A percentile compares a stretch with the other conserved stretches of the same genome.
Conservation (phyloP, 2,329 filamentous ascomycete genomes). For the Monosporascus cannonballus region DNA sequence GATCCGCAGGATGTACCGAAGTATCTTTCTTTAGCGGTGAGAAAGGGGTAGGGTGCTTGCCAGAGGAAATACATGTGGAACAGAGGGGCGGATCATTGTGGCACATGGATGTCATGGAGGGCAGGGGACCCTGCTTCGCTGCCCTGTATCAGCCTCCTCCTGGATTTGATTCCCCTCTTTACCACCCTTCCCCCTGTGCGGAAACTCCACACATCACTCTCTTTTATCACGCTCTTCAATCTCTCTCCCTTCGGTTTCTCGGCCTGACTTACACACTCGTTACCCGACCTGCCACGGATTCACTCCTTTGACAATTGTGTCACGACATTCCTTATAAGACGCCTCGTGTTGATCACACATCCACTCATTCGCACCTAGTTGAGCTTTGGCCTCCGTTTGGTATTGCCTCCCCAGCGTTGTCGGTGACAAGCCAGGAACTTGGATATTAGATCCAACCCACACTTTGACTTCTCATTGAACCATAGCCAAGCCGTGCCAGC, state of each 20-base stretch:
- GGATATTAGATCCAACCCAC: not conserved
- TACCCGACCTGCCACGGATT: conserved; percentile 8
- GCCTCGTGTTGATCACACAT: conserved; percentile 25
- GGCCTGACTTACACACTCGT: conserved; percentile 4
- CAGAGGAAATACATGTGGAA: too few relatives aligned
- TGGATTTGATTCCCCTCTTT: not conserved
- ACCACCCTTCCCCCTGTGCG: not conserved
- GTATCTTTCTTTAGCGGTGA: too few relatives aligned
- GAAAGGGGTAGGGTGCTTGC: too few relatives aligned
- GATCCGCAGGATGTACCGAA: too few relatives aligned
- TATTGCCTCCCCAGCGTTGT: conserved; percentile 3
- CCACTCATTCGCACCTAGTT: conserved; percentile 4
- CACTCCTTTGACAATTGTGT: conserved; percentile 2
- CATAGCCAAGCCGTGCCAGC: too few relatives aligned
- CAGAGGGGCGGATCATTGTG: too few relatives aligned
- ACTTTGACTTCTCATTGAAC: not conserved
- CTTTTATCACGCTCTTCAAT: not conserved
- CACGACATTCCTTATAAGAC: not conserved
- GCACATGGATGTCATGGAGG: too few relatives aligned
- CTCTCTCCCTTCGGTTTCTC: conserved; percentile 5
- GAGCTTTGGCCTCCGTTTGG: conserved; percentile 8
- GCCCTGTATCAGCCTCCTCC: not conserved
- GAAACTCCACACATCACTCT: not conserved
- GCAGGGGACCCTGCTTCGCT: not conserved
- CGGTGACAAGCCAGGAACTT: not conserved